Evolutionary conservation across 176 grass and related monocot genomes (phyloP).

Genomic region (Rhipidocladum racemiflorum): DNA sequence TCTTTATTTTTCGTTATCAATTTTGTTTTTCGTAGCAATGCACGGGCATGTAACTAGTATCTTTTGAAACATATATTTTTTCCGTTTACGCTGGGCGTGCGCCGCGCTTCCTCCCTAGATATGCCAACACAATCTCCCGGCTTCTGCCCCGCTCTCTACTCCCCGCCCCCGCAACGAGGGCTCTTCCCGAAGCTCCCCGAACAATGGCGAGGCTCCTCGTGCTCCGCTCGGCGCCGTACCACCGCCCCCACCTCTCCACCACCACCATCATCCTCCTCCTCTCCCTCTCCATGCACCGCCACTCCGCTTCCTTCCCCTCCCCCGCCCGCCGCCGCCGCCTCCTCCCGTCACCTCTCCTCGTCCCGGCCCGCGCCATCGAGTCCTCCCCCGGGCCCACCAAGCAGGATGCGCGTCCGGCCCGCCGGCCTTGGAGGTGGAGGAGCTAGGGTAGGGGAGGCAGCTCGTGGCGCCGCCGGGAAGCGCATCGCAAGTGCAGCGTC

Average conservation of each 20-base stretch:
- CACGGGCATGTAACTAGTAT: no score
- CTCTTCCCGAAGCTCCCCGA: background rate
- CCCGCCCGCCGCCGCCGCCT: conserved; percentile 16
- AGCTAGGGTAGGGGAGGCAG: conserved; percentile 55
- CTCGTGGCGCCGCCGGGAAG: conserved; percentile 73
- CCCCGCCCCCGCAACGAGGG: background rate
- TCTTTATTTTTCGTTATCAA: no score
- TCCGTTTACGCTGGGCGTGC: no score
- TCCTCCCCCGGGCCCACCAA: conserved; percentile 48
- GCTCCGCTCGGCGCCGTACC: conserved; percentile 48
- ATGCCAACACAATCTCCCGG: background rate
- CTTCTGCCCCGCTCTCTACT: background rate
- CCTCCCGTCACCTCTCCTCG: conserved; percentile 35
- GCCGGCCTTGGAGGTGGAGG: conserved; percentile 37
- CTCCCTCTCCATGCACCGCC: conserved; percentile 19
- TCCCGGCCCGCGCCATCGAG: conserved; percentile 42
- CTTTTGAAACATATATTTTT: no score
- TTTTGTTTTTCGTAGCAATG: no score
- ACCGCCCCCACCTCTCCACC: conserved; percentile 30
- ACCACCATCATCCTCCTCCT: conserved; percentile 22
- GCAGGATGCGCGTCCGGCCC: conserved; percentile 28
- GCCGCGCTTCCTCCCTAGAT: no score
- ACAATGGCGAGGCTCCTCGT: conserved; percentile 68
- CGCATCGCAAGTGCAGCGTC: conserved; percentile 80
- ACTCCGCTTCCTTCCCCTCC: conserved; percentile 20